Evolutionary conservation across 192 early-diverging fungal genomes (phyloP), one percentile per base, ranked within the genome.

Genomic region (Backusella tarrabulga): DNA sequence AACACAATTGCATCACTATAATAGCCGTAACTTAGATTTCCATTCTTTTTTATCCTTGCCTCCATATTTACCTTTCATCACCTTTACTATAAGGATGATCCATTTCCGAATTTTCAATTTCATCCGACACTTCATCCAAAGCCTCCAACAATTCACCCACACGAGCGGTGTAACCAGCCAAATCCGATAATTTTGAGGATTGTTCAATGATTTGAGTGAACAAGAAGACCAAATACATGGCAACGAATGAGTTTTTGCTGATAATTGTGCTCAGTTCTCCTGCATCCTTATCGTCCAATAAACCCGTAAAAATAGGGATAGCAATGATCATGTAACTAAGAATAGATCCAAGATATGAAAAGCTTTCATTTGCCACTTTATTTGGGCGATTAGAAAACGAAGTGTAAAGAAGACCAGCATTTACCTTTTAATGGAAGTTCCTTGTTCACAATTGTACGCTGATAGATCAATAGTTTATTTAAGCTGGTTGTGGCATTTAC

Each of bases 151-250:
- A 82, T 79, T 95, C 91, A 15, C 83, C 89, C 6, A 98, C 87
- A 83, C 97, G 95, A 14, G 92, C 85, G 0, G 91, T 89, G 70
- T 95, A 96, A 6, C 97, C 95, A 26, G 93, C 92, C 26, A 97
- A 75, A 68, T 95, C 91, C 0, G 95, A 91, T 73, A 95, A 76
- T 75, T 85, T 87, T 42, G 88, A 87, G 1, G 91, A 82, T 77
- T 93, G 90, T 63, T 93, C 85, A 46, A 95, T 91, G 32, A 96
- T 85, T 6, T 79, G 72, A 0, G 91, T 90, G 78, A 96, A 96
- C 34, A 86, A 90, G 79, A 87, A 95, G 21, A 93, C 92, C 32
- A 97, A 83, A 67, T 96, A 97, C 83, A 97, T 86, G 35, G 93
- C 93, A 32, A 96, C 85, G 81, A 96, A 97, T 0, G 94, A 86